Evolutionary conservation across 345 rosid species (phyloP).

Genomic region (Hevea brasiliensis): DNA sequence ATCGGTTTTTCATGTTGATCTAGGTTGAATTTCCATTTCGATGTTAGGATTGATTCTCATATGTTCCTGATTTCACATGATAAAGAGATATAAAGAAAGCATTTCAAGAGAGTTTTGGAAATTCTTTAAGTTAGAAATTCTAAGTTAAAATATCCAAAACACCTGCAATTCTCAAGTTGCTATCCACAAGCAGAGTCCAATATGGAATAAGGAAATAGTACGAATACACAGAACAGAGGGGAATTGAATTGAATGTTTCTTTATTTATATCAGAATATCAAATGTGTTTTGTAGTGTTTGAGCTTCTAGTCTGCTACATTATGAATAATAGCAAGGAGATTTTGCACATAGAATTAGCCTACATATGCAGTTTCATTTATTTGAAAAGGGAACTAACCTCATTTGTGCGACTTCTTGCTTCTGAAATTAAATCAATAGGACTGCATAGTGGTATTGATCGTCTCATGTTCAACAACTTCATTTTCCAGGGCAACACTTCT

Average conservation of each 20-base stretch:
- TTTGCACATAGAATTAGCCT: not conserved
- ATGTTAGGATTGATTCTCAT: conserved; percentile 45
- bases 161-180: too few species aligned
- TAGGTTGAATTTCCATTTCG: conserved; percentile 43
- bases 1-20: conserved; percentile 32
- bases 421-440: conserved; percentile 6
- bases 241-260: not conserved
- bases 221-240: too few species aligned
- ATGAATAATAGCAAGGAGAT: too few species aligned
- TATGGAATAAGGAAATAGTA: too few species aligned
- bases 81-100: conserved; percentile 17
- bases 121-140: not conserved
- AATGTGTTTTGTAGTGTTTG: too few species aligned
- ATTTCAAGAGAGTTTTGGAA: conserved; percentile 17
- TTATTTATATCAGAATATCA: not conserved
- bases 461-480: conserved; percentile 16
- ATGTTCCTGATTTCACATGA: conserved; percentile 37
- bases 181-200: too few species aligned
- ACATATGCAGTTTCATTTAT: not conserved
- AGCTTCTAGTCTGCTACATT: too few species aligned
- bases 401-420: conserved; percentile 2
- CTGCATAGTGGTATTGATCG: not conserved
- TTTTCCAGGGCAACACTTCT: conserved; percentile 40
- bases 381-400: conserved; percentile 31
- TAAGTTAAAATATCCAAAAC: not conserved